phyloP scores from a whole-genome alignment of 495 filamentous ascomycete genomes.

The Penicillium goetzii region DNA sequence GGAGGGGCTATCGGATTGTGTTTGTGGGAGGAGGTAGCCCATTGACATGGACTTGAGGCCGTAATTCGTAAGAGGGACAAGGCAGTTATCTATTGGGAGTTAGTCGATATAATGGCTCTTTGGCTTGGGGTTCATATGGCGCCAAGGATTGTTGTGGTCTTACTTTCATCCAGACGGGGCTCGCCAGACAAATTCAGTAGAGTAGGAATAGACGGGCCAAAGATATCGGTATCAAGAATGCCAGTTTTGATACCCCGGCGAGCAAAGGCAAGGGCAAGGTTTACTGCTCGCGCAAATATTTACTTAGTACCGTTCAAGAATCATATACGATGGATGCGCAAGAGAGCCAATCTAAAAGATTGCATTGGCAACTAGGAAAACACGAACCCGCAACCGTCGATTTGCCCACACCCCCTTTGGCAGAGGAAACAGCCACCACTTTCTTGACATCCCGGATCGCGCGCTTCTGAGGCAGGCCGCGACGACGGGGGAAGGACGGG shows the following conservation, averaged over 20 bases:
- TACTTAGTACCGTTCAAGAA: conserved; percentile 8
- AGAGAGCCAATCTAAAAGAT: background rate
- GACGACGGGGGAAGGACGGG: conserved; percentile 73
- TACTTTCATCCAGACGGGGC: conserved; percentile 68
- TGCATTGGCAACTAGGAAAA: conserved; percentile 2
- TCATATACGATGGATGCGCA: background rate
- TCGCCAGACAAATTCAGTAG: conserved; percentile 78
- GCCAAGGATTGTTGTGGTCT: conserved; percentile 10
- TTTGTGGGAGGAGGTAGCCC: conserved; percentile 77
- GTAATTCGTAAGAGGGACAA: conserved; percentile 91
- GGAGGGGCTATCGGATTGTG: conserved; percentile 27
- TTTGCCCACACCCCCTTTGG: conserved; percentile 97
- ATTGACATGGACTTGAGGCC: conserved; percentile 98
- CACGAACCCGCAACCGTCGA: conserved; percentile 80
- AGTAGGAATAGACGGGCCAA: conserved; percentile 92
- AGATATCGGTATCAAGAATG: conserved; percentile 94
- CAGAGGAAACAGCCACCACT: conserved; percentile 88
- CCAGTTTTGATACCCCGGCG: conserved; percentile 77
- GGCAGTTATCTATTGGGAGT: conserved; percentile 64
- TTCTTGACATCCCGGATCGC: conserved; percentile 81
- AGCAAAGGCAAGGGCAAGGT: conserved; percentile 84
- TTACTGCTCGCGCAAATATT: conserved; percentile 55
- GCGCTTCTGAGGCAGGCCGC: conserved; percentile 80
- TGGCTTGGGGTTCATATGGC: too few species aligned
- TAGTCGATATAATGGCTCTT: background rate